These are phyloP conservation scores for Pyrenophora graminea DNA, from an alignment of 2,329 filamentous ascomycete species.

Conservation along the genomic window DNA sequence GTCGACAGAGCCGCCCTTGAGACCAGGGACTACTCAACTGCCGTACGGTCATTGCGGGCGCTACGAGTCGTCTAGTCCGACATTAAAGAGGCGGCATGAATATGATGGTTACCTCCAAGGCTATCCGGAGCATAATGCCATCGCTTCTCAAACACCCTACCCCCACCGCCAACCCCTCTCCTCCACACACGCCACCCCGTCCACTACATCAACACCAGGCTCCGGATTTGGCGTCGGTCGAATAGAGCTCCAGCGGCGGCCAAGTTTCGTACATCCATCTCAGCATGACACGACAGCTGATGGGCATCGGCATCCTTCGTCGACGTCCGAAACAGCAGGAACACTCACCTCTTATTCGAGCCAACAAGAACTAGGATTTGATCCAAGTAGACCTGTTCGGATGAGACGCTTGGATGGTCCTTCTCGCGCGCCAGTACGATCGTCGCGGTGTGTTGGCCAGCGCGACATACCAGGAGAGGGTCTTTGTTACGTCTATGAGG, in stretches of 20 bases:
- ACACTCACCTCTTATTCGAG: conserved; percentile 20
- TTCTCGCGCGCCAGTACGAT: conserved; percentile 38
- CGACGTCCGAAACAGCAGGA: conserved; percentile 28
- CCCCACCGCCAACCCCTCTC: conserved; percentile 32
- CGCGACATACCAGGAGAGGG: conserved; percentile 75
- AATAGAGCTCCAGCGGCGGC: conserved; percentile 30
- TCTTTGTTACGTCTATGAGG: conserved; percentile 83
- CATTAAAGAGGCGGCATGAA: conserved; percentile 44
- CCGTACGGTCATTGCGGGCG: conserved; percentile 25
- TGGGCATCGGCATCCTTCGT: conserved; percentile 31
- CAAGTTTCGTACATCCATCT: conserved; percentile 26
- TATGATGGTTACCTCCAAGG: conserved; percentile 37
- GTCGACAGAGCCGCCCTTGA: conserved; percentile 29
- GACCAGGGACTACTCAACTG: conserved; percentile 25
- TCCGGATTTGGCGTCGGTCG: conserved; percentile 26
- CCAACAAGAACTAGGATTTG: conserved; percentile 38
- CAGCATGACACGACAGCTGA: conserved; percentile 28
- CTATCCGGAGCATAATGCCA: conserved; percentile 33
- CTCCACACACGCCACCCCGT: conserved; percentile 26
- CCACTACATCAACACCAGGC: conserved; percentile 29
- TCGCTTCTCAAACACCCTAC: conserved; percentile 35
- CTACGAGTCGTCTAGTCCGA: conserved; percentile 41
- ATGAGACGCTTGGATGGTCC: conserved; percentile 40
- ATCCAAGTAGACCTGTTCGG: conserved; percentile 34
- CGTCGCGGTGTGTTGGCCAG: conserved; percentile 45